Evolutionary conservation across 169 alveolate species (phyloP).

Genomic region (Plasmodium malariae): DNA sequence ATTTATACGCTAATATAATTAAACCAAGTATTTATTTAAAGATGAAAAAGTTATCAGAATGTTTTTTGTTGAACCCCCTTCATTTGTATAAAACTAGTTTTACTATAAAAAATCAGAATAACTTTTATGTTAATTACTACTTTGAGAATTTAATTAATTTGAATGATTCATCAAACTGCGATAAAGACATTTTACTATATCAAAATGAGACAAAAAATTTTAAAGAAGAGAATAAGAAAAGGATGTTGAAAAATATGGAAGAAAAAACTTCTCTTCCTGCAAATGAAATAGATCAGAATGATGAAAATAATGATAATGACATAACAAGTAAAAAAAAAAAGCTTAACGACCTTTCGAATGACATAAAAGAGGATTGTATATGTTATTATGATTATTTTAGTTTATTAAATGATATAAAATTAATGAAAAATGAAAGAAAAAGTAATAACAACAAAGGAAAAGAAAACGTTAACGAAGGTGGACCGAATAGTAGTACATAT

Average conservation of each 20-base stretch:
- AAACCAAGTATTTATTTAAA: conserved; percentile 56
- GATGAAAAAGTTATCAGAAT: conserved; percentile 15
- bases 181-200: background rate
- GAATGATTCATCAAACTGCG: conserved; percentile 5
- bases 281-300: background rate
- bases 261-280: background rate
- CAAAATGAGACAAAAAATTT: background rate
- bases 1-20: conserved; percentile 67
- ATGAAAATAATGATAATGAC: background rate
- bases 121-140: conserved; percentile 51
- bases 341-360: background rate
- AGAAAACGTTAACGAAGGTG: background rate
- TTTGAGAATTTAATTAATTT: conserved; percentile 31
- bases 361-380: background rate
- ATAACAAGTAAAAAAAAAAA: background rate
- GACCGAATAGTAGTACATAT: background rate
- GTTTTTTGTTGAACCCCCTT: conserved; percentile 43
- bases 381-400: conserved; percentile 46
- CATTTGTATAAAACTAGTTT: conserved; percentile 37
- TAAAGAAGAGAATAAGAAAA: too few relatives aligned
- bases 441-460: background rate
- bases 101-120: conserved; percentile 48
- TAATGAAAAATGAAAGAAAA: background rate
- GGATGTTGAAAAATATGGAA: background rate
- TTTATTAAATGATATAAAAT: conserved; percentile 24